Percentiles rank a stretch among this genome's conserved stretches.
Evolutionary conservation across 805 yeast genomes (phyloP).

Genomic region (Alloascoidea hylecoeti): DNA sequence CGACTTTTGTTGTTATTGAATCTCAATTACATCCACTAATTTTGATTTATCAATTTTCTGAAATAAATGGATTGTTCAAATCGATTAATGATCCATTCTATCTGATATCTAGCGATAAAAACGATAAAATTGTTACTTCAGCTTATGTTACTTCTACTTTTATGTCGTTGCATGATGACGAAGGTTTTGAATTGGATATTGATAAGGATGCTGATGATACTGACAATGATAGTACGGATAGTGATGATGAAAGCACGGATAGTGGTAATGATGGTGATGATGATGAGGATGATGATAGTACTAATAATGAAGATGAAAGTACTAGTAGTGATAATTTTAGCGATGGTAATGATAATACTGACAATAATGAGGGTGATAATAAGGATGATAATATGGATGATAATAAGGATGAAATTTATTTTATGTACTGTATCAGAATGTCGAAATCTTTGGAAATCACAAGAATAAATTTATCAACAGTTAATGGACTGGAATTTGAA

Average conservation of each 20-base stretch:
- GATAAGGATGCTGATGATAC: slow-evolving; percentile 64
- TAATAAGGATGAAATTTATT: too few species aligned
- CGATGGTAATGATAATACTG: too few species aligned
- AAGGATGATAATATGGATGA: too few species aligned
- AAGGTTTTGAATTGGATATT: slow-evolving; percentile 48
- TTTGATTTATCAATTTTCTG: slow-evolving; percentile 21
- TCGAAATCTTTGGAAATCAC: too few species aligned
- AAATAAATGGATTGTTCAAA: slow-evolving; percentile 19
- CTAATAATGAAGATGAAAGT: slow-evolving; percentile 68
- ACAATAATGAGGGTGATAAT: too few species aligned
- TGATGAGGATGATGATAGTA: slow-evolving; percentile 39
- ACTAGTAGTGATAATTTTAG: slow-evolving; percentile 47
- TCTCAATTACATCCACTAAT: slow-evolving; percentile 19
- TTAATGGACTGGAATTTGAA: too few species aligned
- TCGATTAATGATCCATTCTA: slow-evolving; percentile 23
- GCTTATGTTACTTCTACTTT: too few species aligned
- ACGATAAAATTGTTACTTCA: slow-evolving; percentile 5
- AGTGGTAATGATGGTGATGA: slow-evolving; percentile 72
- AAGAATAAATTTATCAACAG: too few species aligned
- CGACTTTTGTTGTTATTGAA: slow-evolving; percentile 12
- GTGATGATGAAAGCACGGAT: slow-evolving; percentile 77
- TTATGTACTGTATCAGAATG: too few species aligned
- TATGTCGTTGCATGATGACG: slow-evolving; percentile 74
- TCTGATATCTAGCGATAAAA: slow-evolving; percentile 4
- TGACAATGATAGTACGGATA: slow-evolving; percentile 70